Conservation (phyloP, 352 stramenopile species). For the Phytophthora ohioensis region DNA sequence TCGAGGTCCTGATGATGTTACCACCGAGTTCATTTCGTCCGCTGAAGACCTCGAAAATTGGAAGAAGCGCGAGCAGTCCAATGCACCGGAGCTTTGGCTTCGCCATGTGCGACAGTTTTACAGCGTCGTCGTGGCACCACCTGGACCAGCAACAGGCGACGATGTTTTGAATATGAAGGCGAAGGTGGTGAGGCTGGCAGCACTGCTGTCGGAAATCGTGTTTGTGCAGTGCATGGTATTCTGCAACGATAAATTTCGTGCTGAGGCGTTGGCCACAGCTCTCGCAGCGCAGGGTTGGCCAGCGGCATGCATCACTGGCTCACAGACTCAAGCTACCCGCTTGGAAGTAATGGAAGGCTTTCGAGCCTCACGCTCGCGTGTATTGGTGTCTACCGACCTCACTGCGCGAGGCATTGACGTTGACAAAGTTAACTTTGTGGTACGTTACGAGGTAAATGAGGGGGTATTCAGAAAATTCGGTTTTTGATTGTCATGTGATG, state of each 20-base stretch:
- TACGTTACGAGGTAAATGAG: slow-evolving; percentile 17
- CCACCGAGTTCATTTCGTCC: slow-evolving; percentile 69
- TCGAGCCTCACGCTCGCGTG: slow-evolving; percentile 53
- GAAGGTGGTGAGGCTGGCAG: slow-evolving; percentile 65
- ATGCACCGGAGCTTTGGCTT: slow-evolving; percentile 72
- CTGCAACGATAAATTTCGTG: slow-evolving; percentile 86
- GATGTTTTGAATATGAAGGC: slow-evolving; percentile 51
- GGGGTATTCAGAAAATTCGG: background rate
- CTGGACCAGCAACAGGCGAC: background rate
- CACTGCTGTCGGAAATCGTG: slow-evolving; percentile 67
- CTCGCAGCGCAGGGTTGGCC: slow-evolving; percentile 65
- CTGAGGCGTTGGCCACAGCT: slow-evolving; percentile 66
- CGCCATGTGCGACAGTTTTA: slow-evolving; percentile 78
- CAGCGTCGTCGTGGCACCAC: slow-evolving; percentile 46
- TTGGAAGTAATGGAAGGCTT: slow-evolving; percentile 73
- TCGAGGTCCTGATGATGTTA: slow-evolving; percentile 61
- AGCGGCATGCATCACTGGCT: slow-evolving; percentile 71
- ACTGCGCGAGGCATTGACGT: slow-evolving; percentile 81
- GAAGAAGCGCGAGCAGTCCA: slow-evolving; percentile 59
- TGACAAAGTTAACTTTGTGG: slow-evolving; percentile 82
- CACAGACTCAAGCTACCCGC: slow-evolving; percentile 67
- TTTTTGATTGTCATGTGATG: slow-evolving; percentile 2
- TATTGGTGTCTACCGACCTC: slow-evolving; percentile 85
- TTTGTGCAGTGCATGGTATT: slow-evolving; percentile 89
- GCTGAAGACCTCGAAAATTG: slow-evolving; percentile 51